These are phyloP conservation scores for Trametes meyenii DNA, from an alignment of 768 basidiomycete species.

Conservation along the genomic window DNA sequence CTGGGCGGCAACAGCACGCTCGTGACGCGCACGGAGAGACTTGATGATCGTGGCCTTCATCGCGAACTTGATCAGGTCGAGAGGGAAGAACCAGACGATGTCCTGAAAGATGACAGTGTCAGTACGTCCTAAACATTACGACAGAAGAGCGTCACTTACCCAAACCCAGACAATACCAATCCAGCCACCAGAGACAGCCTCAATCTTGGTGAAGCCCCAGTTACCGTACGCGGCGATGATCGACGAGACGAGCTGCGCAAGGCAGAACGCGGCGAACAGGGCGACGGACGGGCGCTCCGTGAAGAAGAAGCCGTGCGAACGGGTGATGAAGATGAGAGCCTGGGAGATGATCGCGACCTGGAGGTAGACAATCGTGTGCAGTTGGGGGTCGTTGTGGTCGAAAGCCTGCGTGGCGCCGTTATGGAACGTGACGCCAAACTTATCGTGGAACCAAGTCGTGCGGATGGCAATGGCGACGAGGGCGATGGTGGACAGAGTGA, in stretches of 20 bases:
- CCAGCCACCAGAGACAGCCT: slow-evolving; percentile 86
- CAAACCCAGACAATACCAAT: slow-evolving; percentile 97
- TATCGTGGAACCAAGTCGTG: slow-evolving; percentile 87
- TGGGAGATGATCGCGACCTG: slow-evolving; percentile 99
- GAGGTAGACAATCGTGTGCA: slow-evolving; percentile 91
- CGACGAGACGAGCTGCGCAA: slow-evolving; percentile 92
- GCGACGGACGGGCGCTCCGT: slow-evolving; percentile 93
- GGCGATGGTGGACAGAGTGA: slow-evolving; percentile 84
- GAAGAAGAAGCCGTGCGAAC: slow-evolving; percentile 95
- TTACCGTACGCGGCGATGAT: slow-evolving; percentile 94
- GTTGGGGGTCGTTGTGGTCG: slow-evolving; percentile 63
- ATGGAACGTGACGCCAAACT: slow-evolving; percentile 71
- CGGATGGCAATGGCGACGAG: slow-evolving; percentile 84
- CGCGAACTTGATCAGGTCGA: slow-evolving; percentile 94
- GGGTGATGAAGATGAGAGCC: slow-evolving; percentile 95
- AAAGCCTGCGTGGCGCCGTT: slow-evolving; percentile 33
- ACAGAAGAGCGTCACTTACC: slow-evolving; percentile 52
- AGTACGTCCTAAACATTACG: background rate
- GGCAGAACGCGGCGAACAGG: slow-evolving; percentile 85
- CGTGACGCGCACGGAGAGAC: slow-evolving; percentile 69
- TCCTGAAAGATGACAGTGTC: slow-evolving; percentile 55
- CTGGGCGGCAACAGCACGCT: slow-evolving; percentile 40
- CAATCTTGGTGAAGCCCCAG: slow-evolving; percentile 92
- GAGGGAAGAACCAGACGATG: slow-evolving; percentile 93
- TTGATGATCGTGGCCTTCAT: slow-evolving; percentile 96